These are phyloP conservation scores for Cucurbitaria berberidis DNA, from an alignment of 2,329 filamentous ascomycete species.

Conservation along the genomic window DNA sequence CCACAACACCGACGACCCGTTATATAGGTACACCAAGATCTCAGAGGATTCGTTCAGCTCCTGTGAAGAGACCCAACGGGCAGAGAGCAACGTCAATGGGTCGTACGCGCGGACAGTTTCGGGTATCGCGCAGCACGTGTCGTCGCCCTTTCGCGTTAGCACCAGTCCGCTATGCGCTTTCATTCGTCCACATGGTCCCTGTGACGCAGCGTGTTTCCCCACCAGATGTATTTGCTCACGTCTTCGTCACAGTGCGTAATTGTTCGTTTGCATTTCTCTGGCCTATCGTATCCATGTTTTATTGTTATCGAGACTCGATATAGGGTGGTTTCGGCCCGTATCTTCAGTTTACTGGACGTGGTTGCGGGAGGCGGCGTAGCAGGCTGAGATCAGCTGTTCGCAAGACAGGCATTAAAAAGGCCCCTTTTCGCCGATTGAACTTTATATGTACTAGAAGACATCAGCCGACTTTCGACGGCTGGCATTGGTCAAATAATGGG, in stretches of 20 bases:
- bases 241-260: neutral
- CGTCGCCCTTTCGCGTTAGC: neutral
- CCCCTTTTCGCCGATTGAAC: neutral
- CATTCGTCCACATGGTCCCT: constrained; percentile 14
- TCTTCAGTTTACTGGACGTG: too few relatives aligned
- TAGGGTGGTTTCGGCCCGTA: too few relatives aligned
- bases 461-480: neutral
- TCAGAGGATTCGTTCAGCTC: neutral
- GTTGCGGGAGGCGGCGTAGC: too few relatives aligned
- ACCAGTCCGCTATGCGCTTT: neutral
- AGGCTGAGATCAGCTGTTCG: neutral
- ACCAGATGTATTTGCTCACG: neutral
- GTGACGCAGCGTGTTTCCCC: constrained; percentile 7
- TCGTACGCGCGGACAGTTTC: neutral
- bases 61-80: neutral
- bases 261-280: neutral
- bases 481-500: neutral
- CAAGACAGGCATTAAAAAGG: neutral
- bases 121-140: constrained; percentile 3
- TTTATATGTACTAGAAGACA: neutral
- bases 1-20: neutral
- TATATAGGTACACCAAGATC: neutral
- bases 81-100: neutral
- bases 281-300: too few relatives aligned
- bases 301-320: neutral